These are phyloP conservation scores for Hypoxylon perforatum DNA, from an alignment of 495 filamentous ascomycete species.

Conservation along the genomic window DNA sequence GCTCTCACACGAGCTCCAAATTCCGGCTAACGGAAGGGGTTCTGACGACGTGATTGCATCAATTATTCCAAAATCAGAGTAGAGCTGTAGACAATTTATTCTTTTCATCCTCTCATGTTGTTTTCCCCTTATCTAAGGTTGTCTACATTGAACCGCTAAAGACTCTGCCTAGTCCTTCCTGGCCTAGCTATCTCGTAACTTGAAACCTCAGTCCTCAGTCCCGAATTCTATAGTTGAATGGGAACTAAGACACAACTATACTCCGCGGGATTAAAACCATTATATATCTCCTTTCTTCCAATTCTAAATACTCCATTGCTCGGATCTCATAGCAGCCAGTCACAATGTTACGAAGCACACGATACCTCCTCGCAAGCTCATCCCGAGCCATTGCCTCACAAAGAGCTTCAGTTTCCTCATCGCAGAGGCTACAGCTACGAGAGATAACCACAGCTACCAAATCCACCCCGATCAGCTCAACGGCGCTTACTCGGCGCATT, in stretches of 20 bases:
- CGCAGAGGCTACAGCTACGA: constrained; percentile 8
- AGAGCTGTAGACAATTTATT: constrained; percentile 1
- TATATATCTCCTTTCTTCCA: neutral
- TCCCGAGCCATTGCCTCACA: constrained; percentile 31
- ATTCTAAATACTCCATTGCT: too few species aligned
- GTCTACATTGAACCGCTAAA: too few species aligned
- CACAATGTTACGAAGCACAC: constrained; percentile 53
- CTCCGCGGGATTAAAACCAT: neutral
- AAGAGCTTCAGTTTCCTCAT: constrained; percentile 19
- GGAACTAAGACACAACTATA: neutral
- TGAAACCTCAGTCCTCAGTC: neutral
- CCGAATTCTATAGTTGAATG: neutral
- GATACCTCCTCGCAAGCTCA: constrained; percentile 45
- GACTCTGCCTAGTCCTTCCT: neutral
- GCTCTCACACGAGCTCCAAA: neutral
- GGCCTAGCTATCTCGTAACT: neutral
- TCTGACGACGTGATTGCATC: constrained; percentile 36
- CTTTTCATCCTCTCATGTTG: neutral
- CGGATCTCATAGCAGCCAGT: neutral
- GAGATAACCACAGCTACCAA: neutral
- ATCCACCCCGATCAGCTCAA: neutral
- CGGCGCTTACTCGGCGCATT: constrained; percentile 13
- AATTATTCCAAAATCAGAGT: constrained; percentile 6
- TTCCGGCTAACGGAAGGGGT: neutral
- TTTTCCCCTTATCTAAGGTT: too few species aligned